Evolutionary conservation across 495 filamentous ascomycete genomes (phyloP).

Genomic region (Aspergillus cristatus): DNA sequence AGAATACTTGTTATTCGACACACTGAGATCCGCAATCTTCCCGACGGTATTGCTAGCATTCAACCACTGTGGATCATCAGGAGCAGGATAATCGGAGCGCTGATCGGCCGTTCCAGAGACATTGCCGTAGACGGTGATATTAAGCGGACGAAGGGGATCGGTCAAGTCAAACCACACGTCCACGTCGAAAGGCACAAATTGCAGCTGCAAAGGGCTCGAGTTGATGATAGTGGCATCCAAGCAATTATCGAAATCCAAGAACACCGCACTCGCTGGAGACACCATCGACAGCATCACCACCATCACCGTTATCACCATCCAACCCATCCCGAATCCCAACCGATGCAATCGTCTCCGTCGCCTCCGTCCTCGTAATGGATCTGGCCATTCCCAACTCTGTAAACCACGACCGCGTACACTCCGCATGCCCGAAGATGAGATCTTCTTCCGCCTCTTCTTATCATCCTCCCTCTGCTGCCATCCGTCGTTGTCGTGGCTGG

Average conservation of each 20-base stretch:
- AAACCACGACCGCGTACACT: conserved; percentile 2
- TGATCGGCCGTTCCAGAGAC: conserved; percentile 55
- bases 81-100: conserved; percentile 39
- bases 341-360: conserved; percentile 10
- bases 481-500: conserved; percentile 13
- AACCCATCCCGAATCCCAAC: conserved; percentile 9
- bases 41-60: conserved; percentile 54
- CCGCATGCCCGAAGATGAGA: conserved; percentile 5
- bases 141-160: conserved; percentile 54
- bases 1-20: conserved; percentile 47
- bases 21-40: conserved; percentile 60
- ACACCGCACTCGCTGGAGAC: conserved; percentile 39
- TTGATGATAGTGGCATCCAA: conserved; percentile 49
- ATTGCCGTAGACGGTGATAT: conserved; percentile 82
- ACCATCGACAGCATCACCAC: conserved; percentile 14
- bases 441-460: background rate
- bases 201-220: conserved; percentile 49
- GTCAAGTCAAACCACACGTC: conserved; percentile 61
- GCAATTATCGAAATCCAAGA: conserved; percentile 79
- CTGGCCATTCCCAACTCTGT: conserved; percentile 15
- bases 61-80: conserved; percentile 39
- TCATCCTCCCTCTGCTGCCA: conserved; percentile 4
- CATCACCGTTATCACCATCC: conserved; percentile 15
- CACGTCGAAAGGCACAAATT: conserved; percentile 68
- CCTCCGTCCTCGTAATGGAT: conserved; percentile 15